Conservation (phyloP, 1,284 basidiomycete species). For the Phenoliferia sp. region DNA sequence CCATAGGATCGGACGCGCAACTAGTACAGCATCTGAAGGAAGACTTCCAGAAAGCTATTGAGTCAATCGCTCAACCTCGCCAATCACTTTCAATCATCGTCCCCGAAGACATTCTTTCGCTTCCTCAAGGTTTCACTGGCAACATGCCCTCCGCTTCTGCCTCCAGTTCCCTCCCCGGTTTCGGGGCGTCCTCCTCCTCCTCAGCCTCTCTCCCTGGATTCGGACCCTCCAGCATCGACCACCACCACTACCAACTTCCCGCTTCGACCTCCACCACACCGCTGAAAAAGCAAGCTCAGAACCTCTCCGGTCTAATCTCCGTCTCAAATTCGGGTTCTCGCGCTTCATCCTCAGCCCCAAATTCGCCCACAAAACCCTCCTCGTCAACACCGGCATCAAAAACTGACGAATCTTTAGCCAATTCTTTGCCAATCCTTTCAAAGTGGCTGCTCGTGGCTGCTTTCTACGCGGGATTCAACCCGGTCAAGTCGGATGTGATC, state of each 20-base stretch:
- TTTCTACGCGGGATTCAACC: conserved; percentile 27
- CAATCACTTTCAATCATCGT: background rate
- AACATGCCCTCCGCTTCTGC: conserved; percentile 7
- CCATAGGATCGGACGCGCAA: too few relatives aligned
- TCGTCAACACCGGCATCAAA: background rate
- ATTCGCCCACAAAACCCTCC: background rate
- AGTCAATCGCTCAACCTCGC: conserved; percentile 7
- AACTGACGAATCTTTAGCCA: conserved; percentile 9
- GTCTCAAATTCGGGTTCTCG: background rate
- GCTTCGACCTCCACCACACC: background rate
- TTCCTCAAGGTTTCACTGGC: conserved; percentile 15
- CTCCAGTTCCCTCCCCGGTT: background rate
- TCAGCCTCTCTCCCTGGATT: background rate
- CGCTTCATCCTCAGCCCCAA: background rate
- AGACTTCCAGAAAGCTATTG: conserved; percentile 18
- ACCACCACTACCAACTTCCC: background rate
- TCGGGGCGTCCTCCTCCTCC: background rate
- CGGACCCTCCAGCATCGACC: too few relatives aligned
- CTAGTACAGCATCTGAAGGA: conserved; percentile 8
- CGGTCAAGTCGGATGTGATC: conserved; percentile 29
- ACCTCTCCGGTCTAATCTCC: background rate
- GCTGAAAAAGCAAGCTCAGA: background rate
- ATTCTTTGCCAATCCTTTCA: conserved; percentile 20
- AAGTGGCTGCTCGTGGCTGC: conserved; percentile 25
- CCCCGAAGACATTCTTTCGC: background rate